phyloP scores from a whole-genome alignment of 2,329 filamentous ascomycete species.

The Fusarium sp. region DNA sequence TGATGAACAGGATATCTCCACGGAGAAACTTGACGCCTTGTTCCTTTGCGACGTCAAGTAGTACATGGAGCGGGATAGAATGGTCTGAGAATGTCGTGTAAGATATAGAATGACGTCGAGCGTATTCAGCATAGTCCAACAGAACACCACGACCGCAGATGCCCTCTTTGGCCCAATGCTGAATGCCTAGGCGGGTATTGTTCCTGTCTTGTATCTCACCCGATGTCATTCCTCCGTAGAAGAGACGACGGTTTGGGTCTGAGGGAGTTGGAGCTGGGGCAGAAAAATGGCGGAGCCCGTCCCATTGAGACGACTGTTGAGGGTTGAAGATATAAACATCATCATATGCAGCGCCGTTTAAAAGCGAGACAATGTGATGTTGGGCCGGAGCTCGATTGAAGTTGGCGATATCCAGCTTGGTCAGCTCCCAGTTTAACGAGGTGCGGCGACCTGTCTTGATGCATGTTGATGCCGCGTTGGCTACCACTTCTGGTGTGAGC shows the following conservation, averaged over 20 bases:
- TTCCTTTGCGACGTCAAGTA: neutral
- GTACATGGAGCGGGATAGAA: neutral
- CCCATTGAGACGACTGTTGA: constrained; percentile 8
- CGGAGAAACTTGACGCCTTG: neutral
- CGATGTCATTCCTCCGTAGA: constrained; percentile 1
- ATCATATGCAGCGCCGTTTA: neutral
- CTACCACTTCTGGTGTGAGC: neutral
- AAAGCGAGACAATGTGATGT: neutral
- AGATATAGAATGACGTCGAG: neutral
- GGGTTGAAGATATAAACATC: constrained; percentile 8
- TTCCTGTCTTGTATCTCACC: neutral
- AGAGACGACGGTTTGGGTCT: neutral
- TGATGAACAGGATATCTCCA: neutral
- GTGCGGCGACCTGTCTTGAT: constrained; percentile 3
- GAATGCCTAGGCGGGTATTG: neutral
- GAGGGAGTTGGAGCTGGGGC: neutral
- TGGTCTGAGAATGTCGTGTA: neutral
- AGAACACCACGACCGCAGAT: constrained; percentile 3
- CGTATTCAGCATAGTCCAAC: neutral
- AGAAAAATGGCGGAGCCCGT: constrained; percentile 1
- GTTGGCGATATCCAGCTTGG: neutral
- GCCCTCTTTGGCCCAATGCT: constrained; percentile 2
- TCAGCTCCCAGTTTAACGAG: neutral
- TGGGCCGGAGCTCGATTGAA: constrained; percentile 7
- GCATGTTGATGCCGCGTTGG: neutral